A percentile compares a stretch with the other conserved stretches of the same genome.
Evolutionary conservation across 768 basidiomycete species (phyloP).

Genomic region (Paxillus involutus): DNA sequence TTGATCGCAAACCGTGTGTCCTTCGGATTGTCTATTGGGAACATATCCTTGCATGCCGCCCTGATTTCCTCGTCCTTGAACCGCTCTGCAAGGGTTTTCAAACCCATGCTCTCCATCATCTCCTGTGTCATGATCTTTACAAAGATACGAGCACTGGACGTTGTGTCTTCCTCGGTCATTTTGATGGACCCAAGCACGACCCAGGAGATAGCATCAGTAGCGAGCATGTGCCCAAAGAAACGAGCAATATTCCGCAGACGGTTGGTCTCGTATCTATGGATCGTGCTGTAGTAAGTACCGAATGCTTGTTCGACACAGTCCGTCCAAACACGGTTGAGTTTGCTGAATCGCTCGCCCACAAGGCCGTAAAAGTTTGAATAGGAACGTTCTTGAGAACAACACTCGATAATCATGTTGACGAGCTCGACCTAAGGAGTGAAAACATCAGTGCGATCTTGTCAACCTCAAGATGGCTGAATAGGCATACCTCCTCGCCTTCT

Average conservation of each 20-base stretch:
- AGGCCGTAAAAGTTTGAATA: constrained; percentile 98
- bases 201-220: constrained; percentile 90
- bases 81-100: constrained; percentile 82
- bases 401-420: constrained; percentile 98
- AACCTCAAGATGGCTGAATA: not conserved
- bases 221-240: constrained; percentile 92
- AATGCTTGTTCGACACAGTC: constrained; percentile 88
- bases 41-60: constrained; percentile 76
- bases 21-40: constrained; percentile 95
- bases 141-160: constrained; percentile 94
- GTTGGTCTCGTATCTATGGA: constrained; percentile 99
- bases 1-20: constrained; percentile 97
- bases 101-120: constrained; percentile 91
- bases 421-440: constrained; percentile 72
- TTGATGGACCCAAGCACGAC: constrained; percentile 78
- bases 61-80: constrained; percentile 87
- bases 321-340: constrained; percentile 94
- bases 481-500: constrained; percentile 89
- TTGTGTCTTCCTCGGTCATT: constrained; percentile 98
- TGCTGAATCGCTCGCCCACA: constrained; percentile 93
- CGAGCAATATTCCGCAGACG: constrained; percentile 95
- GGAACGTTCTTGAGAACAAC: constrained; percentile 98
- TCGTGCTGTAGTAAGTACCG: constrained; percentile 87
- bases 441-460: not conserved
- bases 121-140: constrained; percentile 96